Evolutionary conservation across 345 rosid genomes (phyloP).

Genomic region (Eucalyptus decipiens): DNA sequence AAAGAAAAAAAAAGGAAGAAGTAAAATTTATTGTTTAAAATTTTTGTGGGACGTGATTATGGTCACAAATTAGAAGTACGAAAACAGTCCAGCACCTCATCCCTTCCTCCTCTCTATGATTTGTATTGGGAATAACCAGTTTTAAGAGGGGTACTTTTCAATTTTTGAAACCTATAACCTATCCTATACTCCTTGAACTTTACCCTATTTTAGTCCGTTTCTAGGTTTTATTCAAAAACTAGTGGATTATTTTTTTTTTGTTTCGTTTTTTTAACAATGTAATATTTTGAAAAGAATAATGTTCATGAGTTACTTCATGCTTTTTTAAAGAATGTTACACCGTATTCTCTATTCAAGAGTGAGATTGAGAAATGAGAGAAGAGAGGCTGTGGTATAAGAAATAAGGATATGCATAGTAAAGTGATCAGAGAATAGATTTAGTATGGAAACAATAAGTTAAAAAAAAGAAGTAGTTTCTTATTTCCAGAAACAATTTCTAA

Average conservation of each 20-base stretch:
- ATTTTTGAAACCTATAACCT: neutral
- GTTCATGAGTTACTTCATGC: neutral
- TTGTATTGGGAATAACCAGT: neutral
- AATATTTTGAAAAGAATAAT: neutral
- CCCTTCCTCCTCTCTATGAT: neutral
- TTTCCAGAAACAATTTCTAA: too few relatives aligned
- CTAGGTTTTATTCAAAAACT: neutral
- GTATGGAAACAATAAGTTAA: too few relatives aligned
- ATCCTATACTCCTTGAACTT: neutral
- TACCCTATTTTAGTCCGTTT: neutral
- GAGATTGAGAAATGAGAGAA: neutral
- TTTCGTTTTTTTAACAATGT: neutral
- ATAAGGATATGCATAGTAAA: neutral
- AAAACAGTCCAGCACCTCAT: neutral
- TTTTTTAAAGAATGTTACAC: neutral
- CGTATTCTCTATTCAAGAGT: neutral
- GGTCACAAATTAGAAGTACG: neutral
- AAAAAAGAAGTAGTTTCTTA: too few relatives aligned
- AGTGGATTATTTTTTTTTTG: neutral
- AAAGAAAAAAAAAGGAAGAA: neutral
- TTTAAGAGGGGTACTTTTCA: fast-evolving
- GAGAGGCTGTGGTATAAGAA: neutral
- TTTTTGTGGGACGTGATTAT: neutral
- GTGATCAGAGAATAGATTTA: fast-evolving
- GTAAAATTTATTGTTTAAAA: neutral